phyloP scores from a whole-genome alignment of 352 stramenopile species.

The Globisporangium abappressorium region DNA sequence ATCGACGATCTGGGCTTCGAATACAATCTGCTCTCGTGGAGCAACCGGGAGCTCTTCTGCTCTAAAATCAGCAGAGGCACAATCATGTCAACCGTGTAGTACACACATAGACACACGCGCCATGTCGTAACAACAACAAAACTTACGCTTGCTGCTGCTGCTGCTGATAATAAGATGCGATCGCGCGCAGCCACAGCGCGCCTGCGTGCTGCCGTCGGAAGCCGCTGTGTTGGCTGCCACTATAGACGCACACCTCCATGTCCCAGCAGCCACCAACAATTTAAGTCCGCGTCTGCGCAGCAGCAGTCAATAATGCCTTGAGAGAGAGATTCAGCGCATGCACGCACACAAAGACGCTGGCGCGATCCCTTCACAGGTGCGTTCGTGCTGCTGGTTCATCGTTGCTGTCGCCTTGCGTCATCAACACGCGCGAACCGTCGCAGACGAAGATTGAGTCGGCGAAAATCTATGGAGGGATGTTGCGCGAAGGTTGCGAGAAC shows the following conservation, averaged over 20 bases:
- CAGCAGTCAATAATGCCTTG: background rate
- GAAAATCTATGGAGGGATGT: background rate
- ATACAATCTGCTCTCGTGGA: background rate
- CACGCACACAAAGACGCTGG: background rate
- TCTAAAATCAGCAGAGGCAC: background rate
- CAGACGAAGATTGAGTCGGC: background rate
- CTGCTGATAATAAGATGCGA: background rate
- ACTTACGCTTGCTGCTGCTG: background rate
- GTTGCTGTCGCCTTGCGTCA: background rate
- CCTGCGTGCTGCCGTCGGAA: background rate
- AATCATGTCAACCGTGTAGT: background rate
- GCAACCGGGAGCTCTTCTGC: background rate
- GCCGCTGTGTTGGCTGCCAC: background rate
- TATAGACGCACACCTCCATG: constrained; percentile 9
- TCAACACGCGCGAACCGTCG: constrained; percentile 11
- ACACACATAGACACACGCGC: background rate
- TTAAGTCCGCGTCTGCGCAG: too few species aligned
- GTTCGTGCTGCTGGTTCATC: background rate
- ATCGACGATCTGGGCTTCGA: constrained; percentile 2
- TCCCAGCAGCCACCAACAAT: background rate
- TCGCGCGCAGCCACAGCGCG: constrained; percentile 8
- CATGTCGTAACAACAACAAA: background rate
- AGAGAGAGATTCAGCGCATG: background rate
- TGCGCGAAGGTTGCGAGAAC: constrained; percentile 12
- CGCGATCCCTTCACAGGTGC: background rate